Percentiles rank a stretch among this genome's conserved stretches.
Conservation (phyloP, 2,329 filamentous ascomycete species). For the Sclerotinia sclerotiorum region DNA sequence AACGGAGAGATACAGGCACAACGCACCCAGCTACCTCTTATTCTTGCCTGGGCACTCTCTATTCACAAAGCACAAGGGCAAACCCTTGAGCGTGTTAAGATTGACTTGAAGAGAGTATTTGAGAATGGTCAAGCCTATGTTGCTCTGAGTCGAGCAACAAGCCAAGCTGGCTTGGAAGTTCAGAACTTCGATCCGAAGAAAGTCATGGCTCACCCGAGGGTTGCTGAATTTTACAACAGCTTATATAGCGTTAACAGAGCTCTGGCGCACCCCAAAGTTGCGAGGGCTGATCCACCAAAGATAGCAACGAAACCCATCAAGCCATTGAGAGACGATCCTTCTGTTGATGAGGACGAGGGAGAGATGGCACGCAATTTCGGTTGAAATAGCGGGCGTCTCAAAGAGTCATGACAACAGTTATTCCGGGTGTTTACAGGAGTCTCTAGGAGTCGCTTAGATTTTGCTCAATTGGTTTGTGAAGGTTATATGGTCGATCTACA, state of each 20-base stretch:
- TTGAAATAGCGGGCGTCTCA: background rate
- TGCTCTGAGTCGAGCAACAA: conserved; percentile 87
- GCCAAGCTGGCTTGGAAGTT: conserved; percentile 83
- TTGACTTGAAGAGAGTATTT: conserved; percentile 88
- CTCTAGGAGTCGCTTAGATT: conserved; percentile 1
- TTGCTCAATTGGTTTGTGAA: conserved; percentile 3
- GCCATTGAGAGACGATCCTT: background rate
- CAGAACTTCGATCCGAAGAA: conserved; percentile 83
- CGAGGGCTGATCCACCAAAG: conserved; percentile 23
- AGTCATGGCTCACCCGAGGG: conserved; percentile 90
- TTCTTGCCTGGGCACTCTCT: conserved; percentile 92
- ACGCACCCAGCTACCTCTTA: conserved; percentile 78
- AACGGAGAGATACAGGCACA: conserved; percentile 91
- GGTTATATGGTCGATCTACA: conserved; percentile 13
- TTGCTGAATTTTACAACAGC: conserved; percentile 81
- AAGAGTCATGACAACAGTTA: background rate
- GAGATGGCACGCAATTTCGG: background rate
- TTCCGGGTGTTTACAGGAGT: conserved; percentile 9
- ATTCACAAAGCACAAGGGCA: conserved; percentile 99
- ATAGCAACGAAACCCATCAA: conserved; percentile 11
- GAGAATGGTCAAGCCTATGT: conserved; percentile 98
- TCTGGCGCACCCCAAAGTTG: conserved; percentile 38
- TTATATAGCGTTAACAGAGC: conserved; percentile 69
- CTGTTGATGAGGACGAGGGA: conserved; percentile 9
- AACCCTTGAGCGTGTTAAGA: conserved; percentile 84